A percentile compares a stretch with the other conserved stretches of the same genome.
Conservation (phyloP, 116 monocot genomes). For the Papilionanthe hybrid region DNA sequence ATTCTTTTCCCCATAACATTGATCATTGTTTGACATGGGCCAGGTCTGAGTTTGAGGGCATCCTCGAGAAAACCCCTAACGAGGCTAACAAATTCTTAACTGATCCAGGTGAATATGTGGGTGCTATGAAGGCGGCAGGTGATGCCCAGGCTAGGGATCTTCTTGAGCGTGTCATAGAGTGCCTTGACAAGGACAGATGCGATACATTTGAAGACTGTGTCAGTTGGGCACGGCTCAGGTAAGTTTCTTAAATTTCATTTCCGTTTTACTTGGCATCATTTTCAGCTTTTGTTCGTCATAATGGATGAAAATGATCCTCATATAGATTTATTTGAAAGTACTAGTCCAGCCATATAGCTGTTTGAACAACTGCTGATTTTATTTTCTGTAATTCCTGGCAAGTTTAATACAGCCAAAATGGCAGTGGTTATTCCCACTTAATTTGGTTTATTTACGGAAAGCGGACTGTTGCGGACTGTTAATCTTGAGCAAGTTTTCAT, state of each 20-base stretch:
- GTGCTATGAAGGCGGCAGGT: slow-evolving; percentile 39
- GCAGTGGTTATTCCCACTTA: background rate
- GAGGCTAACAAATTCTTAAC: slow-evolving; percentile 44
- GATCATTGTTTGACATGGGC: slow-evolving; percentile 64
- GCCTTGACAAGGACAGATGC: slow-evolving; percentile 47
- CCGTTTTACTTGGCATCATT: background rate
- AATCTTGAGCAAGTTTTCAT: background rate
- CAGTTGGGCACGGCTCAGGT: slow-evolving; percentile 52
- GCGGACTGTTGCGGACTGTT: background rate
- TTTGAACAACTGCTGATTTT: background rate
- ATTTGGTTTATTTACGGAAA: background rate
- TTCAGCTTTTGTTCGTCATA: background rate
- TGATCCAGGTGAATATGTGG: slow-evolving; percentile 30
- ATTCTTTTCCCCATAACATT: slow-evolving; percentile 57
- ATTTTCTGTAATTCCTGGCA: background rate
- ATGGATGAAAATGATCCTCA: background rate
- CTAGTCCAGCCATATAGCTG: background rate
- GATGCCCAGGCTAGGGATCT: slow-evolving; percentile 49
- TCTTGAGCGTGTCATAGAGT: slow-evolving; percentile 37
- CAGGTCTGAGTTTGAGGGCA: slow-evolving; percentile 50
- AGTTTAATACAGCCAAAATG: background rate
- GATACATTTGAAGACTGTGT: slow-evolving; percentile 42
- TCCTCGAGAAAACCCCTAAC: slow-evolving; percentile 52
- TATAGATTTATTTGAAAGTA: background rate
- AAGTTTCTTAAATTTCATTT: slow-evolving; percentile 12